Percentiles rank a stretch among this genome's conserved stretches.
Evolutionary conservation across 1,139 yeast species (phyloP).

Genomic region (Diutina scorzettiae): DNA sequence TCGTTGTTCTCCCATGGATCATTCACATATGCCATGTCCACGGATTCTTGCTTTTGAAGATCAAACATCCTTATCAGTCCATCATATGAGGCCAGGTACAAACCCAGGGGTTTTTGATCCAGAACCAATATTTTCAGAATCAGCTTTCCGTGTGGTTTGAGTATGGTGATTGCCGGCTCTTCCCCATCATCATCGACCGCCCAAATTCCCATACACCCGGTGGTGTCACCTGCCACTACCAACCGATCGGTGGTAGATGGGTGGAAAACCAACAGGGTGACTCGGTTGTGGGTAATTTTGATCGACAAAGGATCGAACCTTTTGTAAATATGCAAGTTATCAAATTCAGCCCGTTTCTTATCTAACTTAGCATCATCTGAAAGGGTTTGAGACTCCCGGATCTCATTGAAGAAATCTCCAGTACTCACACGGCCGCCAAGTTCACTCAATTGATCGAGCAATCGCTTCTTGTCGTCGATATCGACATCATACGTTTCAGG

Average conservation of each 20-base stretch:
- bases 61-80: constrained; percentile 73
- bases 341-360: constrained; percentile 36
- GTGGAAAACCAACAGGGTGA: constrained; percentile 64
- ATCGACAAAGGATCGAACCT: constrained; percentile 58
- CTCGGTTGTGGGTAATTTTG: constrained; percentile 60
- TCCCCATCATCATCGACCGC: constrained; percentile 9
- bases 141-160: constrained; percentile 68
- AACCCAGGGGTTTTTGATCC: constrained; percentile 34
- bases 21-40: constrained; percentile 42
- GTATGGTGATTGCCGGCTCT: constrained; percentile 33
- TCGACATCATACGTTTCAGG: constrained; percentile 20
- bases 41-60: constrained; percentile 43
- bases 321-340: constrained; percentile 25
- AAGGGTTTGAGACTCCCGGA: constrained; percentile 26
- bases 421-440: constrained; percentile 35
- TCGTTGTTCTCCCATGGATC: constrained; percentile 37
- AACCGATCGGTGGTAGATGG: constrained; percentile 40
- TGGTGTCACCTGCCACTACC: constrained; percentile 76
- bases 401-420: constrained; percentile 43
- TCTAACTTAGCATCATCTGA: constrained; percentile 11
- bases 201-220: constrained; percentile 86
- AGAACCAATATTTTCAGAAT: constrained; percentile 54
- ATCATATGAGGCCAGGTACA: constrained; percentile 72
- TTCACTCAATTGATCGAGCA: constrained; percentile 27
- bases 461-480: constrained; percentile 11